A percentile compares a stretch with the other conserved stretches of the same genome.
phyloP scores from a whole-genome alignment of 371 early-diverging fungal species.

The Lichtheimia corymbifera region DNA sequence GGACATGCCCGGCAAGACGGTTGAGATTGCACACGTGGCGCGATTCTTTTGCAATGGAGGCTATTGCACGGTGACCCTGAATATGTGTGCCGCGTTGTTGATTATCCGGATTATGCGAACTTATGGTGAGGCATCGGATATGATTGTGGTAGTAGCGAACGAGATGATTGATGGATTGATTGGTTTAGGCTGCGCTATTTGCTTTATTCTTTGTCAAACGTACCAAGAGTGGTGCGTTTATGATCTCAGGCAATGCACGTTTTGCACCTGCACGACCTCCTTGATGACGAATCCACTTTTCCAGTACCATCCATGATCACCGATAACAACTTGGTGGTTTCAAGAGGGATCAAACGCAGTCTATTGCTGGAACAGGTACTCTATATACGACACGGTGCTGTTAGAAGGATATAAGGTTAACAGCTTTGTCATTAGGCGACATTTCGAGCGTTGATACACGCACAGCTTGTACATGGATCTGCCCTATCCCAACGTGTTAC shows the following conservation, averaged over 20 bases:
- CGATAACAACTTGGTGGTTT: slow-evolving; percentile 43
- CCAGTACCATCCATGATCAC: slow-evolving; percentile 51
- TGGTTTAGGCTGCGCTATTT: slow-evolving; percentile 40
- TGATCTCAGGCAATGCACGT: slow-evolving; percentile 38
- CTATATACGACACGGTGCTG: no score
- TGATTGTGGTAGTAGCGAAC: not conserved
- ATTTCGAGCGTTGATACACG: no score
- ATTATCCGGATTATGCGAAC: slow-evolving; percentile 50
- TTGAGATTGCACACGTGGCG: slow-evolving; percentile 51
- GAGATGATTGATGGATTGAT: not conserved
- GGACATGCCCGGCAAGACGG: slow-evolving; percentile 55
- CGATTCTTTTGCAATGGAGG: slow-evolving; percentile 44
- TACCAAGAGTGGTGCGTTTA: slow-evolving; percentile 48
- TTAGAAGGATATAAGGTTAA: no score
- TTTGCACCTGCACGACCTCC: slow-evolving; percentile 41
- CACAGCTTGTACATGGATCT: no score
- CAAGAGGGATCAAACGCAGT: no score
- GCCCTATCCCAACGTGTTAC: no score
- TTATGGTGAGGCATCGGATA: slow-evolving; percentile 32
- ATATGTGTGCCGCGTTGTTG: slow-evolving; percentile 52
- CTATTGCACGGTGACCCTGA: slow-evolving; percentile 53
- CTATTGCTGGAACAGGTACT: no score
- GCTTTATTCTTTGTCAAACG: slow-evolving; percentile 40
- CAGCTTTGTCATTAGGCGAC: no score
- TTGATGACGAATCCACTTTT: slow-evolving; percentile 37